Evolutionary conservation across 148 eudicot genomes (phyloP), one percentile per base, ranked within the genome.

Genomic region (Fagopyrum tataricum): DNA sequence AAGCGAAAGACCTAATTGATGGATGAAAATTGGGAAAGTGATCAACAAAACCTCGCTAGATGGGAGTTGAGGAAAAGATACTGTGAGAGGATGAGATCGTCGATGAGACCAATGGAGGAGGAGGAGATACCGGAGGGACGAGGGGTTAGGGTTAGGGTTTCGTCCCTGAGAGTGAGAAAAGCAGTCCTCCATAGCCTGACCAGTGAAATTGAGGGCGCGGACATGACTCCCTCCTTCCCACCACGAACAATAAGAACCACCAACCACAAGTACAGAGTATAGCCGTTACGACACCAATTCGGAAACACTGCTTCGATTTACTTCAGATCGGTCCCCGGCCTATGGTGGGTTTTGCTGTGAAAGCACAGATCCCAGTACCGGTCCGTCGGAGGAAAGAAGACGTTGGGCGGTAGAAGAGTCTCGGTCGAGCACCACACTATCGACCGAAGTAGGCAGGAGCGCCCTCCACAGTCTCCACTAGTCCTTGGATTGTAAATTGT

Each of bases 101-200:
- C 76, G 76, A 91, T 82, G 79, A 86, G 77, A 4, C 71, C 79
- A 64, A 81, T n/a, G 46, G 88, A 72, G 72, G 79, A 74, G 20
- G 82, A 39, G 15, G 75, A 62, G n/a, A 79, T 67, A 1, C 74
- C 76, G 40, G 71, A 40, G 41, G 82, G 64, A 21, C 78, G 79
- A 79, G 77, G 41, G 49, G 82, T 67, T 40, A 75, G 80, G 79
- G 78, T 81, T 21, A 79, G 82, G 64, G 85, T 81, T 85, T 91
- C 97, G 77, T 94, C 98, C 70, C 97, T 84, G 67, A 94, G 85
- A 15, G 93, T 87, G 75, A 94, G 78, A 78, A 94, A 91, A 46
- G 93, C 89, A 56, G 93, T 94, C 77, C 98, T 81, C 98, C 98
- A 94, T 78, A 81, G 76, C 77, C 92, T 81, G 53, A 79, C 80